Base-by-base conservation (phyloP, 805 yeast genomes). In the Cyberlindnera galapagoensis region DNA sequence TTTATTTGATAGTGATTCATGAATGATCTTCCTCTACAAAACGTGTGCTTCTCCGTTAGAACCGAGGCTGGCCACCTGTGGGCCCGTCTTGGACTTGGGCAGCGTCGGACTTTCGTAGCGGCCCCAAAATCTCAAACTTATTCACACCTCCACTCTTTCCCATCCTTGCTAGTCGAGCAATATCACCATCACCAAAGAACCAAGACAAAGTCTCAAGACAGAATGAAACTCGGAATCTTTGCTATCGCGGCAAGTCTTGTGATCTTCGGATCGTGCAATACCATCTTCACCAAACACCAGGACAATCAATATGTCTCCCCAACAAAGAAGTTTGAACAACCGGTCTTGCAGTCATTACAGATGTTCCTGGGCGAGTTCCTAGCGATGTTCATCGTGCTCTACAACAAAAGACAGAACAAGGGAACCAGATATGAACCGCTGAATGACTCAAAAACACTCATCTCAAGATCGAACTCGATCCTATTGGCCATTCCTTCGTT, bases 361-460 rank as follows among this genome's bases (percentile, higher is more conserved):
- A 83, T 83, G 92, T 82, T 83, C 48, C 52, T 80, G 5, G 94
- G 88, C 16, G 94, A 83, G 49, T 56, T 72, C 22, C 54, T 58
- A 17, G 69, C 76, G 31, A 67, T 65, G 54, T 25, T 68, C 6
- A 65, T 67, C 13, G 68, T 61, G 41, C 50, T 48, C 40, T n/a
- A 22, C 9, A 24, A 34, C 6, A 15, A 30, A 5, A 18, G 26
- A 7, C 19, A 19, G 1, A 8, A 33, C 5, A 13, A 26, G 3
- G 30, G 29, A 3, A 38, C 30, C 6, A 35, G 28, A 12, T 15
- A 36, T 2, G 31, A 28, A 12, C 17, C 26, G 6, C 30, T 34
- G 4, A 32, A 30, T 7, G 11, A 26, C 3, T 15, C 17, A 7
- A 44, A 39, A 24, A 51, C 46, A 29, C 33, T 29, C 7, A 26